Percentiles rank a stretch among this genome's conserved stretches.
These are phyloP conservation scores for Dacryopinax spathularia DNA, from an alignment of 768 basidiomycete species.

Conservation along the genomic window DNA sequence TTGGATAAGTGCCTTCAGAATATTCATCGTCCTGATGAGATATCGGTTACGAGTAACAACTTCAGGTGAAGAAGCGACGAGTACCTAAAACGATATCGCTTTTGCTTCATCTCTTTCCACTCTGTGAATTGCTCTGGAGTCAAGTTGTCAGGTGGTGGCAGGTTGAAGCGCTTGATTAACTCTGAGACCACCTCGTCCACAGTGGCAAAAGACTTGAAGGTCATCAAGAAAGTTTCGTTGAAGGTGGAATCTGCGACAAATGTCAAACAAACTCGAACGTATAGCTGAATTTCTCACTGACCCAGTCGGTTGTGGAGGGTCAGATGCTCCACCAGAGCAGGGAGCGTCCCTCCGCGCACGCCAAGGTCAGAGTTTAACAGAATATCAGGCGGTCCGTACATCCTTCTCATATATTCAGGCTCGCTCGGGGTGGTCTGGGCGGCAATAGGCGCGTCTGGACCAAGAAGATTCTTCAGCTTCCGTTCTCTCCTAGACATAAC, in stretches of 20 bases:
- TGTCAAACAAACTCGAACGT: background rate
- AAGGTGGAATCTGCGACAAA: slow-evolving; percentile 49
- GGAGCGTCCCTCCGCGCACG: slow-evolving; percentile 74
- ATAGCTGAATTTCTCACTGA: slow-evolving; percentile 25
- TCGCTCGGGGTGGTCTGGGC: slow-evolving; percentile 28
- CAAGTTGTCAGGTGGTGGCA: slow-evolving; percentile 57
- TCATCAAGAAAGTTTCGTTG: slow-evolving; percentile 84
- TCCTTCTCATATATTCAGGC: slow-evolving; percentile 78
- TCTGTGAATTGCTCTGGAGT: slow-evolving; percentile 47
- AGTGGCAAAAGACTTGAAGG: slow-evolving; percentile 86
- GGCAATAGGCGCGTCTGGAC: slow-evolving; percentile 38
- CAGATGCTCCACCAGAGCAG: slow-evolving; percentile 74
- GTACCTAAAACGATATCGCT: slow-evolving; percentile 74
- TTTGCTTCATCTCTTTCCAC: slow-evolving; percentile 77
- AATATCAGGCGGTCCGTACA: slow-evolving; percentile 67
- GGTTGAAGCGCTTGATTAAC: slow-evolving; percentile 65
- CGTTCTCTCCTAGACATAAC: background rate
- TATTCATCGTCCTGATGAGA: slow-evolving; percentile 62
- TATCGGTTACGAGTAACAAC: slow-evolving; percentile 3
- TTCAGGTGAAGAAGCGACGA: slow-evolving; percentile 6
- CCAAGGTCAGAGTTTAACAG: slow-evolving; percentile 70
- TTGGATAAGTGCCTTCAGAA: slow-evolving; percentile 72
- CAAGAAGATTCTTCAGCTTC: slow-evolving; percentile 58
- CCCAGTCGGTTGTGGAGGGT: slow-evolving; percentile 83
- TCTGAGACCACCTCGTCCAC: slow-evolving; percentile 69